phyloP scores from a whole-genome alignment of 495 filamentous ascomycete species.

The Talaromyces wortmannii region DNA sequence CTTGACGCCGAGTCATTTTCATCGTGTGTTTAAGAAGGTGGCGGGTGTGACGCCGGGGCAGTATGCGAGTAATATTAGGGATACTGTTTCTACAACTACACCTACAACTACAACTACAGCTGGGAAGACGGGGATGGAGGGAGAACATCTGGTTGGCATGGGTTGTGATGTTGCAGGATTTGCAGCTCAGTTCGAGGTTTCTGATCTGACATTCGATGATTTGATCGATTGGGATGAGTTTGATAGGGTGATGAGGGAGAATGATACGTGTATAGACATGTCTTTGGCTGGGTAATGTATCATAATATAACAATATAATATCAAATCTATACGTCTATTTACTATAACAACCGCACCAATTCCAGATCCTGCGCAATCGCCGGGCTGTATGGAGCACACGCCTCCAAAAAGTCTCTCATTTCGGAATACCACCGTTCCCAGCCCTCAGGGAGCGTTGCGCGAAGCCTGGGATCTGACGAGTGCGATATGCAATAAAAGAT shows the following conservation, averaged over 20 bases:
- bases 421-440: conserved; percentile 42
- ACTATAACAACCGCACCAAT: conserved; percentile 25
- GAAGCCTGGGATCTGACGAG: conserved; percentile 27
- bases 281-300: too few relatives aligned
- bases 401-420: conserved; percentile 37
- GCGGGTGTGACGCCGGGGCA: conserved; percentile 56
- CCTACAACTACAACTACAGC: too few relatives aligned
- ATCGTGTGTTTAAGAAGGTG: conserved; percentile 53
- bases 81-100: too few relatives aligned
- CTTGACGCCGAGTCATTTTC: conserved; percentile 55
- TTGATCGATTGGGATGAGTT: background rate
- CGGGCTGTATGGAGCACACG: conserved; percentile 32
- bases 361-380: conserved; percentile 38
- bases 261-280: background rate
- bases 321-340: too few relatives aligned
- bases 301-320: too few relatives aligned
- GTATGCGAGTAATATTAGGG: conserved; percentile 20
- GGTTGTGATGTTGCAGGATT: background rate
- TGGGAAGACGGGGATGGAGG: too few relatives aligned
- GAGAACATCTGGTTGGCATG: background rate
- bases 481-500: conserved; percentile 41
- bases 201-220: background rate
- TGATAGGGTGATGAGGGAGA: background rate
- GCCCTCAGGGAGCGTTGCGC: conserved; percentile 28
- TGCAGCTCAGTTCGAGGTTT: background rate